A percentile compares a stretch with the other conserved stretches of the same genome.
Conservation (phyloP, 164 flowering plant species). For the Chimonanthus salicifolius region DNA sequence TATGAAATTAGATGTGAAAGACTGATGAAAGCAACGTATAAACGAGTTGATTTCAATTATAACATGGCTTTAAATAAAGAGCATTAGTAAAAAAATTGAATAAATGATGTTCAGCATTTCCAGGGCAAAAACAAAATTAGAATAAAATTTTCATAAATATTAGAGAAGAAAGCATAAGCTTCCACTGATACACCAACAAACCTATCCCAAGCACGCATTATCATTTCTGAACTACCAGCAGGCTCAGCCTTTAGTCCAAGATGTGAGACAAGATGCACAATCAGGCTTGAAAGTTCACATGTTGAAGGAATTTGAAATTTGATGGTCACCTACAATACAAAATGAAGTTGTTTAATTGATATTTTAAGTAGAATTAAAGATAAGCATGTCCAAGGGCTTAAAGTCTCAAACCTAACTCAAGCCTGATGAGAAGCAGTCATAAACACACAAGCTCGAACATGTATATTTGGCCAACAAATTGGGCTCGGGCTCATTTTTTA, state of each 20-base stretch:
- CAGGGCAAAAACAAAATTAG: background rate
- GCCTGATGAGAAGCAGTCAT: too few relatives aligned
- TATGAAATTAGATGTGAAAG: background rate
- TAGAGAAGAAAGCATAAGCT: background rate
- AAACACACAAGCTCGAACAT: too few relatives aligned
- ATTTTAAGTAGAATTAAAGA: background rate
- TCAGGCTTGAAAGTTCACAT: constrained; percentile 63
- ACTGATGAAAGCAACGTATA: background rate
- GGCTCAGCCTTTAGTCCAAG: constrained; percentile 63
- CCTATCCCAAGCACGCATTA: constrained; percentile 92
- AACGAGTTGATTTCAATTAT: too few relatives aligned
- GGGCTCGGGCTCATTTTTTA: too few relatives aligned
- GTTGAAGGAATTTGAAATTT: constrained; percentile 74
- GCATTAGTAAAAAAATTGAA: background rate
- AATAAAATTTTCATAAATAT: background rate
- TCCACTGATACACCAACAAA: constrained; percentile 5
- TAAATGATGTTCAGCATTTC: background rate
- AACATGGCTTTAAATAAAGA: too few relatives aligned
- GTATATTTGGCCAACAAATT: too few relatives aligned
- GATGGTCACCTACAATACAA: constrained; percentile 49
- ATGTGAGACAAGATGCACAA: constrained; percentile 62
- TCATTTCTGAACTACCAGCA: constrained; percentile 70
- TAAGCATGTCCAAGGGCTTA: background rate
- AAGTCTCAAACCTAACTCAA: too few relatives aligned
- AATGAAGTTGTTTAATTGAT: background rate